These are phyloP conservation scores for Mycena alexandri DNA, from an alignment of 768 basidiomycete genomes.

Conservation along the genomic window DNA sequence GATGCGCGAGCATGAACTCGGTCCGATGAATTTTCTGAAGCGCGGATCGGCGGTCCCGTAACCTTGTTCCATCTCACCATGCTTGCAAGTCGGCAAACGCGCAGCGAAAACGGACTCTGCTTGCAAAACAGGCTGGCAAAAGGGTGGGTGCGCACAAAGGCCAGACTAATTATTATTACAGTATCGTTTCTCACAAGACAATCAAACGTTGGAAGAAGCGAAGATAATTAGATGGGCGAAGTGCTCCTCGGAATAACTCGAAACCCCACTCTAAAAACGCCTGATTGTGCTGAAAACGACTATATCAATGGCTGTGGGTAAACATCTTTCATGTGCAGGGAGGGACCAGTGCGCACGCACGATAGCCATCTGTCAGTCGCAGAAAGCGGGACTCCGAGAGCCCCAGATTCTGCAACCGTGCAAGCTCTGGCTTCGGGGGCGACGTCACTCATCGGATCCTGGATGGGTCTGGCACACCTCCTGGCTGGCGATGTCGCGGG, in stretches of 20 bases:
- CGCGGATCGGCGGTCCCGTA: not conserved
- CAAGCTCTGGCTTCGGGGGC: not conserved
- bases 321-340: slow-evolving; percentile 5
- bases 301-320: not conserved
- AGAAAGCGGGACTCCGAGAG: not conserved
- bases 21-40: not conserved
- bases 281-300: too few relatives aligned
- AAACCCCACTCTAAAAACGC: slow-evolving; percentile 7
- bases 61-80: not conserved
- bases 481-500: too few relatives aligned
- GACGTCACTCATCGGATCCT: not conserved
- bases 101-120: slow-evolving; percentile 4
- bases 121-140: too few relatives aligned
- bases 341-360: not conserved
- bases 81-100: slow-evolving; percentile 12
- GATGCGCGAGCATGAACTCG: not conserved
- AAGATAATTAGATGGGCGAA: slow-evolving; percentile 28
- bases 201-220: slow-evolving; percentile 2
- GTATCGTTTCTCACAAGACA: slow-evolving; percentile 3
- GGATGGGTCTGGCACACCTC: too few relatives aligned
- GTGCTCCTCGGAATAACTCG: not conserved
- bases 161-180: not conserved
- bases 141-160: too few relatives aligned
- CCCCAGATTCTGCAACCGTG: not conserved
- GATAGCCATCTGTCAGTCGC: slow-evolving; percentile 1